These are phyloP conservation scores for Cutaneotrichosporon sp. DNA, from an alignment of 1,284 basidiomycete genomes.

Conservation along the genomic window DNA sequence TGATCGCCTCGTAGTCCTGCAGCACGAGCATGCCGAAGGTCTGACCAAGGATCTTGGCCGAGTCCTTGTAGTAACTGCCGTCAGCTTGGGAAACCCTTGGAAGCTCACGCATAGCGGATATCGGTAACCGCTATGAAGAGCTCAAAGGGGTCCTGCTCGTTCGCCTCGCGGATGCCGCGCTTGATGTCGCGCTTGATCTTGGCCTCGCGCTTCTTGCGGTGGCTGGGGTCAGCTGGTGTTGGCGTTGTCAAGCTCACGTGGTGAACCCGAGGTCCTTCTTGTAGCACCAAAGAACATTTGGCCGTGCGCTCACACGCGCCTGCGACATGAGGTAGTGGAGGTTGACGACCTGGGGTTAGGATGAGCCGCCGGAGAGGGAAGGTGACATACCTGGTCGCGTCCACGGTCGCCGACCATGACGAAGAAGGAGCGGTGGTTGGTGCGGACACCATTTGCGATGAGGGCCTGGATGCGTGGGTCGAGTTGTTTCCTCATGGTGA, in stretches of 20 bases:
- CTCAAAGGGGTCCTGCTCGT: slow-evolving; percentile 96
- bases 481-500: slow-evolving; percentile 59
- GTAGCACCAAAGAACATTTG: slow-evolving; percentile 94
- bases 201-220: slow-evolving; percentile 93
- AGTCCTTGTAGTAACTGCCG: slow-evolving; percentile 82
- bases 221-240: slow-evolving; percentile 57
- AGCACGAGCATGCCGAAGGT: slow-evolving; percentile 97
- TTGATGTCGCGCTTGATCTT: slow-evolving; percentile 95
- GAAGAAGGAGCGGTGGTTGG: slow-evolving; percentile 93
- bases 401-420: slow-evolving; percentile 95
- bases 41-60: slow-evolving; percentile 92
- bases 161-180: slow-evolving; percentile 87
- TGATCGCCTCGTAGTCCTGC: slow-evolving; percentile 98
- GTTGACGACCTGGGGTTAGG: slow-evolving; percentile 74
- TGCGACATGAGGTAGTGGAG: slow-evolving; percentile 92
- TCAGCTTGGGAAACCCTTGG: background rate
- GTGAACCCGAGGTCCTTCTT: slow-evolving; percentile 96
- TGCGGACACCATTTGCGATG: slow-evolving; percentile 90
- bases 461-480: slow-evolving; percentile 91
- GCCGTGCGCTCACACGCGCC: slow-evolving; percentile 81
- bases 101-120: slow-evolving; percentile 85
- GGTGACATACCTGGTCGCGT: slow-evolving; percentile 74
- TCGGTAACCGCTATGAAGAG: slow-evolving; percentile 99
- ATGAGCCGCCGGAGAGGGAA: background rate
- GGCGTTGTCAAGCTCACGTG: slow-evolving; percentile 62